Evolutionary conservation across 495 filamentous ascomycete species (phyloP).

Genomic region (Daldinia concentrica): DNA sequence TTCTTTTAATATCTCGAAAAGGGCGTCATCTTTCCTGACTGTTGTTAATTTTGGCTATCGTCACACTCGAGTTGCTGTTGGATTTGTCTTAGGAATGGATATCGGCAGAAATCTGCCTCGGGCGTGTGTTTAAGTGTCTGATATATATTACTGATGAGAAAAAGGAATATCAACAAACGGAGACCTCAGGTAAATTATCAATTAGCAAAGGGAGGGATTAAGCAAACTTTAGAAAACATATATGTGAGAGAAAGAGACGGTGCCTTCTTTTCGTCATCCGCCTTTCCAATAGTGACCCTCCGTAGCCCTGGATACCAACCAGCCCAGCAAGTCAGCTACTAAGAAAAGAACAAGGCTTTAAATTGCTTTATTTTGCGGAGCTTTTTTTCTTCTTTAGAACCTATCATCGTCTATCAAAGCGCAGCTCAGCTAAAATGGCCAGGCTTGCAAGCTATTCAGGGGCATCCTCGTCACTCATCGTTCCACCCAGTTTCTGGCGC

Average conservation of each 20-base stretch:
- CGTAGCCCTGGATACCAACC: constrained; percentile 22
- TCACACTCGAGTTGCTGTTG: constrained; percentile 23
- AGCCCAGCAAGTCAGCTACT: constrained; percentile 36
- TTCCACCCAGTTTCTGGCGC: constrained; percentile 29
- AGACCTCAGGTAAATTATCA: constrained; percentile 30
- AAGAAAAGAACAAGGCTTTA: constrained; percentile 45
- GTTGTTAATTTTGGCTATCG: constrained; percentile 27
- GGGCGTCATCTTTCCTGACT: constrained; percentile 36
- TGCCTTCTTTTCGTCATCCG: constrained; percentile 38
- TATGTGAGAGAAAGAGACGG: constrained; percentile 12
- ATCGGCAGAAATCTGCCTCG: constrained; percentile 22
- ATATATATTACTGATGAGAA: constrained; percentile 14
- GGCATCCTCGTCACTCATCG: constrained; percentile 41
- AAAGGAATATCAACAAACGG: constrained; percentile 1
- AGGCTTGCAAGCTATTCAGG: constrained; percentile 41
- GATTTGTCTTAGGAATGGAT: constrained; percentile 24
- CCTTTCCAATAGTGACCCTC: constrained; percentile 19
- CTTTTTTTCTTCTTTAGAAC: constrained; percentile 30
- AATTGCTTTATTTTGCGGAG: constrained; percentile 47
- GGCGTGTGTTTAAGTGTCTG: constrained; percentile 8
- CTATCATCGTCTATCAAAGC: constrained; percentile 34
- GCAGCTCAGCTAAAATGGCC: constrained; percentile 29
- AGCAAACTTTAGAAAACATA: constrained; percentile 22
- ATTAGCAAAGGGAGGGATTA: constrained; percentile 17
- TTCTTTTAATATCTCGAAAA: constrained; percentile 41